phyloP scores from a whole-genome alignment of 2,329 filamentous ascomycete species.

The Drechslerella stenobrocha region DNA sequence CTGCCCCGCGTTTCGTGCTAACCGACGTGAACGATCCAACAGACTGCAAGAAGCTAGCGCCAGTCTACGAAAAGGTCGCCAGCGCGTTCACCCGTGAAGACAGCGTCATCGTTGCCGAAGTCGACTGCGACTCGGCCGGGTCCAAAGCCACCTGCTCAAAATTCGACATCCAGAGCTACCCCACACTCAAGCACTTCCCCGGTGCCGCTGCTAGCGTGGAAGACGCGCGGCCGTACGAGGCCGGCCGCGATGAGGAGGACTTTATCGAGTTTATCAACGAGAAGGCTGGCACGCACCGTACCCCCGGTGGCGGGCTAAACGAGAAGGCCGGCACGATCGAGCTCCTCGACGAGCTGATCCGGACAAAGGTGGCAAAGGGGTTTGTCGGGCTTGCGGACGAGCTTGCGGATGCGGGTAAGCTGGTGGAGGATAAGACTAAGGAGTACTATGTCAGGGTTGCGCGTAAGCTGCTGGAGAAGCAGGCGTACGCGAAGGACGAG shows the following conservation, averaged over 20 bases:
- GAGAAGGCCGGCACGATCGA: slow-evolving; percentile 78
- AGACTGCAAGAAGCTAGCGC: slow-evolving; percentile 97
- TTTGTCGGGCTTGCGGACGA: slow-evolving; percentile 67
- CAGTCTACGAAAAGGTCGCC: slow-evolving; percentile 85
- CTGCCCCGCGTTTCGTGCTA: not conserved
- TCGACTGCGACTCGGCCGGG: slow-evolving; percentile 87
- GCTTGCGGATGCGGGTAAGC: slow-evolving; percentile 70
- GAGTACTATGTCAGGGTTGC: slow-evolving; percentile 90
- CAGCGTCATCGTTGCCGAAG: slow-evolving; percentile 64
- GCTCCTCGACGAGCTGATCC: slow-evolving; percentile 73
- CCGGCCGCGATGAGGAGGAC: slow-evolving; percentile 74
- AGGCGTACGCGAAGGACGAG: slow-evolving; percentile 82
- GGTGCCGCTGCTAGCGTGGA: slow-evolving; percentile 67
- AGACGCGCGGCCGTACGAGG: slow-evolving; percentile 68
- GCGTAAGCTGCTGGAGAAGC: slow-evolving; percentile 63
- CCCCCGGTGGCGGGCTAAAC: slow-evolving; percentile 77
- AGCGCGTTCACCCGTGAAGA: slow-evolving; percentile 76
- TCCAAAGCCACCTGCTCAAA: slow-evolving; percentile 75
- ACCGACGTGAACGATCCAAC: slow-evolving; percentile 48
- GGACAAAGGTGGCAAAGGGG: slow-evolving; percentile 67
- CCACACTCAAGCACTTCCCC: slow-evolving; percentile 97
- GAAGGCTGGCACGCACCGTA: slow-evolving; percentile 83
- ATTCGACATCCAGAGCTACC: slow-evolving; percentile 81
- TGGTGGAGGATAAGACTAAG: slow-evolving; percentile 76
- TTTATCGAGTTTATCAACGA: slow-evolving; percentile 82